A percentile compares a stretch with the other conserved stretches of the same genome.
Evolutionary conservation across 768 basidiomycete species (phyloP).

Genomic region (Auricularia heimuer): DNA sequence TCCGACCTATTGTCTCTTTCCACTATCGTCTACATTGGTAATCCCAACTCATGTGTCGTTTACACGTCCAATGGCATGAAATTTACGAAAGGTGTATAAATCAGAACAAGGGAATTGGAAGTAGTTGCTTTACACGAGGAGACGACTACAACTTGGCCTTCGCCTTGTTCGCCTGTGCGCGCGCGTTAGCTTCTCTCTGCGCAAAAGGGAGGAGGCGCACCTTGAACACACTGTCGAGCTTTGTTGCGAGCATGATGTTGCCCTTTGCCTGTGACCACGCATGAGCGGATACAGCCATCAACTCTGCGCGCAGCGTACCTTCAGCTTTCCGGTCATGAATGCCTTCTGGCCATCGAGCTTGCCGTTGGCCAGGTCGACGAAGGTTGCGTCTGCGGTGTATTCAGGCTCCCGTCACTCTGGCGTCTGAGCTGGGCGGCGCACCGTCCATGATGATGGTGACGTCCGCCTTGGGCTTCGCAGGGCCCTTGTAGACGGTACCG

Average conservation of each 20-base stretch:
- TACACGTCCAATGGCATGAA: not conserved
- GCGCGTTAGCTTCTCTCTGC: not conserved
- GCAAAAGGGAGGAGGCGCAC: conserved; percentile 28
- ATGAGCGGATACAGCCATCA: not conserved
- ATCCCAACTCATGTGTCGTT: not conserved
- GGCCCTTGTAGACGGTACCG: conserved; percentile 67
- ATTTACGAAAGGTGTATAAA: not conserved
- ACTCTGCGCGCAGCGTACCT: conserved; percentile 24
- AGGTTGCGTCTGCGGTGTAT: conserved; percentile 46
- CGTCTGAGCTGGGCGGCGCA: conserved; percentile 11
- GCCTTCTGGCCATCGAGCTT: conserved; percentile 91
- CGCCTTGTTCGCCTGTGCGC: conserved; percentile 2
- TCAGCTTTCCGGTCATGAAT: conserved; percentile 91
- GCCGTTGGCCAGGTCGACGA: conserved; percentile 58
- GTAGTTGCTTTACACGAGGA: not conserved
- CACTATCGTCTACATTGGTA: not conserved
- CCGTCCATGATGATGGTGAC: conserved; percentile 66
- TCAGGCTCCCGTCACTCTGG: too few relatives aligned
- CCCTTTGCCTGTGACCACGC: conserved; percentile 44
- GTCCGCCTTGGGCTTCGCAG: conserved; percentile 58
- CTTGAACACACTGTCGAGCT: conserved; percentile 76
- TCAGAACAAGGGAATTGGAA: too few relatives aligned
- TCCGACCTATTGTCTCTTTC: not conserved
- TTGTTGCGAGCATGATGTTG: conserved; percentile 90
- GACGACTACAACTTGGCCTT: not conserved